Evolutionary conservation across 2,329 filamentous ascomycete genomes (phyloP), one percentile per base, ranked within the genome.

Genomic region (Cladosporium colombiae): DNA sequence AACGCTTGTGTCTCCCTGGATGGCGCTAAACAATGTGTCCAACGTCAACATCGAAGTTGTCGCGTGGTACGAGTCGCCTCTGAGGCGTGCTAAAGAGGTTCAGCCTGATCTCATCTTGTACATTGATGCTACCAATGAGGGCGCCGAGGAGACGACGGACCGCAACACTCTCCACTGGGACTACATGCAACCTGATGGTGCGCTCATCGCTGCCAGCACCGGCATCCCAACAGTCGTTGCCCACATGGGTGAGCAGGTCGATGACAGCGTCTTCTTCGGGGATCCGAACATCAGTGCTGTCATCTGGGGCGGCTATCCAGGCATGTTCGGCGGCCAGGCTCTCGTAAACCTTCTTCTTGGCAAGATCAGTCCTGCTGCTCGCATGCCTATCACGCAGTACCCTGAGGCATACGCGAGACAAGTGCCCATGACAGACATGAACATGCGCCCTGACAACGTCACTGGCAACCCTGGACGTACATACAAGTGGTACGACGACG

Each of bases 271-370:
- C 0, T 73, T 81, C 6, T 73, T 80, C 57, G 56, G 65, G 10
- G 80, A 80, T 69, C 66, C 73, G 5, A 77, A 79, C 21, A 76
- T 82, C 65, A 77, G 76, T 35, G 74, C 80, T 13, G 70, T 82
- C 2, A 57, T 82, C 27, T 82, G 80, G 80, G 78, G 75, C 23
- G 61, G 79, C 14, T 81, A 81, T 65, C 79, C 80, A 0, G 79
- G 80, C n/a, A 80, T 81, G 66, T 78, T 78, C 3, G 80, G 80
- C 11, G 80, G 80, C 2, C 70, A 70, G 11, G 80, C 80, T 1
- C 68, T 81, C 13, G 66, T 78, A 27, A 80, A 81, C 57, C 77
- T 81, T 23, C 70, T 82, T 13, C 76, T 75, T 1, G 80, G 79
- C 10, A 78, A 77, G 53, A 73, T 74, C n/a, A 73, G 76, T 1